These are phyloP conservation scores for Cinnamomum chago DNA, from an alignment of 164 flowering plant species.

Conservation along the genomic window DNA sequence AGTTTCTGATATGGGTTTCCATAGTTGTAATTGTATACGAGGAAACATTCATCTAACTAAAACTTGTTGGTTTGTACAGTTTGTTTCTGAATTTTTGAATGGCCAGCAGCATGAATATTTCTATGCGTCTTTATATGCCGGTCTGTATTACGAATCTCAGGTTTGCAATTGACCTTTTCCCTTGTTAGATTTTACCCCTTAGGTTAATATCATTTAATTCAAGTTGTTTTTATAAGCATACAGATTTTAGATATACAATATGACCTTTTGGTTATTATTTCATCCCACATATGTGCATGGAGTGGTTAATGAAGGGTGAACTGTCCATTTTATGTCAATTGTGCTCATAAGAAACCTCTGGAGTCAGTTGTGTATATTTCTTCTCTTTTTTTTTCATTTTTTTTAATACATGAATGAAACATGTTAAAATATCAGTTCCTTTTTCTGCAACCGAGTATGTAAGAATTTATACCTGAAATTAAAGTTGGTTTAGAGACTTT, in stretches of 20 bases:
- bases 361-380: background rate
- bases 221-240: background rate
- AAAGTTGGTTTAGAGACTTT: background rate
- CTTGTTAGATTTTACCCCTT: background rate
- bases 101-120: slow-evolving; percentile 56
- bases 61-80: slow-evolving; percentile 32
- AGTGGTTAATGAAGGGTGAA: background rate
- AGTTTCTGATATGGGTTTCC: background rate
- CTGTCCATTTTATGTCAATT: background rate
- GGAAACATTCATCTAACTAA: background rate
- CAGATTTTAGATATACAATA: background rate
- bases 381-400: too few species aligned
- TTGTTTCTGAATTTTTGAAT: slow-evolving; percentile 56
- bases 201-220: background rate
- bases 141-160: slow-evolving; percentile 84
- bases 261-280: background rate
- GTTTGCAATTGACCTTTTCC: slow-evolving; percentile 26
- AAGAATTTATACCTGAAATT: background rate
- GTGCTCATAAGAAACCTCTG: background rate
- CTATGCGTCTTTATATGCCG: slow-evolving; percentile 85
- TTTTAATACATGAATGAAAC: background rate
- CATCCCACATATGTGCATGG: background rate
- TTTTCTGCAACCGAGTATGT: background rate
- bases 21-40: background rate
- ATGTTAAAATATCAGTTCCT: background rate